Base-by-base conservation (phyloP, 2,329 filamentous ascomycete genomes). In the Fusarium sp. region DNA sequence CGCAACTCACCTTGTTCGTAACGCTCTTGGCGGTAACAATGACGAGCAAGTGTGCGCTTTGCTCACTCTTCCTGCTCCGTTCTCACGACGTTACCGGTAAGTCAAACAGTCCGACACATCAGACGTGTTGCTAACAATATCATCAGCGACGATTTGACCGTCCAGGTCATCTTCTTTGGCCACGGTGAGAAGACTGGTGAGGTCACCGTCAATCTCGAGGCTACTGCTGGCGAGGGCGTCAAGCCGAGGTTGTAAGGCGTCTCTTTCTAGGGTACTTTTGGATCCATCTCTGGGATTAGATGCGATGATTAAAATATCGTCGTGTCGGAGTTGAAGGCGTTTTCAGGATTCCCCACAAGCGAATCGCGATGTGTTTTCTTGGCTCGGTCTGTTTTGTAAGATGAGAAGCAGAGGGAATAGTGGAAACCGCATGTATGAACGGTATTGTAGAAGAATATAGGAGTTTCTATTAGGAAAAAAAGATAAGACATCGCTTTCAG, bases 81-180 rank as follows among this genome's bases (percentile, higher is more conserved):
- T 94, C 75, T 96, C 93, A 28, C 87, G 96, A 74, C 85, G 96
- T 75, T 99, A 98, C 77, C 88, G 95, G 92, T 94, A 75, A 67
- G 79, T 69, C 30, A 19, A 9, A 8, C 24, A 19, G 20, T 14
- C 32, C 3, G 8, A 2, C 12, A n/a, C 20, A 10, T 24, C 36
- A n/a, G n/a, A n/a, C n/a, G n/a, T n/a, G n/a, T n/a, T n/a, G 43
- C 66, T 56, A 53, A 65, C 24, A 73, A 73, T 46, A 72, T 17
- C 44, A 36, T 7, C 42, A 95, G 93, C 70, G 96, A 99, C 76
- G 96, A 99, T 77, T 82, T 99, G 66, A 99, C 96, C 0, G 95
- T 99, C 17, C 93, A 99, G 78, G 96, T 99, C 63, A 97, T 99
- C 75, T 99, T 99, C 85, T 99, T 99, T 74, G 96, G 96, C 62